These are phyloP conservation scores for Vaccinium corymbosum DNA, from an alignment of 148 eudicot genomes.

Conservation along the genomic window DNA sequence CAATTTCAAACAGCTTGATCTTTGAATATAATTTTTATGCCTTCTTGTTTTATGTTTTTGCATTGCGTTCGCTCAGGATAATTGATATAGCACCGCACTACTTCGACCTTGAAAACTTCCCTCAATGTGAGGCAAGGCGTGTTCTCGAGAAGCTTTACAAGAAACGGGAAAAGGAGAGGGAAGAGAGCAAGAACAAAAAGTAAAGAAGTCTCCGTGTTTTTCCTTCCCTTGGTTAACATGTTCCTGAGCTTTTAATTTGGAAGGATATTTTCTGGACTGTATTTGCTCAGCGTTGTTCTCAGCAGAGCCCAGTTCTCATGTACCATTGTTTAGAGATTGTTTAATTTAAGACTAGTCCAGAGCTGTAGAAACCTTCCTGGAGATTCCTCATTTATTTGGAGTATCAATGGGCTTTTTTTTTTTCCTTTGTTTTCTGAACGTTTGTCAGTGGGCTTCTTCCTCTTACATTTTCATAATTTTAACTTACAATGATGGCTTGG, in stretches of 20 bases:
- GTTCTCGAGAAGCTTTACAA: constrained; percentile 58
- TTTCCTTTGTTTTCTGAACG: too few species aligned
- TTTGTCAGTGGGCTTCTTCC: too few species aligned
- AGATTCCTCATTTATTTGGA: too few species aligned
- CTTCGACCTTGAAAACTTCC: constrained; percentile 63
- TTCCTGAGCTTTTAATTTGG: neutral
- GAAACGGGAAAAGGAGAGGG: constrained; percentile 49
- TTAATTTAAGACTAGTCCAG: neutral
- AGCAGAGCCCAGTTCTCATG: neutral
- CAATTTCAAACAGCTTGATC: too few species aligned
- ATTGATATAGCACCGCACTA: constrained; percentile 61
- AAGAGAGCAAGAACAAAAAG: constrained; percentile 36
- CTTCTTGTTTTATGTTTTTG: neutral
- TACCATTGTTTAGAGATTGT: neutral
- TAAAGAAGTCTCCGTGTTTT: constrained; percentile 8
- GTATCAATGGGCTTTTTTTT: too few species aligned
- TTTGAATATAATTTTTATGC: too few species aligned
- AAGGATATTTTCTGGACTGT: neutral
- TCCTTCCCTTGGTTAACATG: neutral
- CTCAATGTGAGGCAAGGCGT: constrained; percentile 58
- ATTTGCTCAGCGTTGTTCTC: neutral
- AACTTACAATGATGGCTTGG: too few species aligned
- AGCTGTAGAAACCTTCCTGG: too few species aligned
- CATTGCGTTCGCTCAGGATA: constrained; percentile 38
- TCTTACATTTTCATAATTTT: too few species aligned